Evolutionary conservation across 768 basidiomycete genomes (phyloP), one percentile per base, ranked within the genome.

Genomic region (Lentinula boryana): DNA sequence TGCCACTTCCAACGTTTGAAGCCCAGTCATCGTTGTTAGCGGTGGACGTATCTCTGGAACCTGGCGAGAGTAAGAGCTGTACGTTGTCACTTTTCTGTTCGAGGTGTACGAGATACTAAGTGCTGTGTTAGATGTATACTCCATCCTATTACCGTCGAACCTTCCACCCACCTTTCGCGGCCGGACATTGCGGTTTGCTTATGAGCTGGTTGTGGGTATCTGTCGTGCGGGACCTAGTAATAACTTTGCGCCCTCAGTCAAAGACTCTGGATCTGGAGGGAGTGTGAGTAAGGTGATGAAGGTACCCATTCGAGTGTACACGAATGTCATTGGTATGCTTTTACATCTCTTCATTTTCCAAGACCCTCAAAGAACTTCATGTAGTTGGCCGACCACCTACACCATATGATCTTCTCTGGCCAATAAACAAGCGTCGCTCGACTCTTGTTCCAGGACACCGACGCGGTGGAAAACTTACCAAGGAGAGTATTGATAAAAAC

Each of bases 131-230:
- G 95, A 91, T 71, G 87, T 86, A 1, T 98, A 97, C 71, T 82
- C 82, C 1, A 74, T 95, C 12, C 72, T 75, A 0, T 75, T 99
- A 1, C 96, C 97, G 0, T 78, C 84, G 10, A 84, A 84, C 60
- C 76, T 98, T 0, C 97, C 97, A 1, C 97, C 97, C 0, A 93
- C 95, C 0, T 97, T 91, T 75, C 82, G 84, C 50, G 96, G 97
- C 2, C 86, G 89, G 48, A 81, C 88, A 3, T 78, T 98, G 62
- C 81, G 79, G 67, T 95, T 99, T 69, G 88, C 89, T 3, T 98
- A 98, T 68, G 88, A 95, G 64, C 82, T 99, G 12, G 79, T 90
- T n/a, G 81, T 98, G 1, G 95, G 95, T 1, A 87, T 91, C 0
- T 95, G 89, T 71, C 82, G 91, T 12, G 84, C 88, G 12, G 76